phyloP scores from a whole-genome alignment of 1,284 basidiomycete genomes.

The Austroboletus novae-zelandiae region DNA sequence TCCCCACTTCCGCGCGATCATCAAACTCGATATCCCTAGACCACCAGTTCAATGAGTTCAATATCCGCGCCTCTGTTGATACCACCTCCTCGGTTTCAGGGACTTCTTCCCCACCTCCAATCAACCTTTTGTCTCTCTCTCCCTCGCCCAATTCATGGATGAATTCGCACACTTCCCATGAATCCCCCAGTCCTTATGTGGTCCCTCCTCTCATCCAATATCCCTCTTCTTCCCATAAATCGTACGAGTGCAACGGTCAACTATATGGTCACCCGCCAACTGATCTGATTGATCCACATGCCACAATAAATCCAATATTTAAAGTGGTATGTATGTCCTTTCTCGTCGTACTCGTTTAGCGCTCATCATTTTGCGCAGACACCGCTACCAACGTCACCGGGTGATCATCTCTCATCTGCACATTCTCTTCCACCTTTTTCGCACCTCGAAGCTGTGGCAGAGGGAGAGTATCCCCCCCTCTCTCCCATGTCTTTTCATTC shows the following conservation, averaged over 20 bases:
- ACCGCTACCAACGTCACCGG: slow-evolving; percentile 47
- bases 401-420: slow-evolving; percentile 40
- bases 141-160: slow-evolving; percentile 52
- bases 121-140: slow-evolving; percentile 70
- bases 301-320: slow-evolving; percentile 86
- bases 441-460: slow-evolving; percentile 77
- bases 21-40: slow-evolving; percentile 82
- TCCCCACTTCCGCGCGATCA: slow-evolving; percentile 69
- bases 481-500: slow-evolving; percentile 71
- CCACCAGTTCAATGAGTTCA: slow-evolving; percentile 76
- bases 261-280: slow-evolving; percentile 45
- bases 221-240: slow-evolving; percentile 37
- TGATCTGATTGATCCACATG: slow-evolving; percentile 56
- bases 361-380: slow-evolving; percentile 39
- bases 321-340: slow-evolving; percentile 71
- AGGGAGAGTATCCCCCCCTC: slow-evolving; percentile 62
- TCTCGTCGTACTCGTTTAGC: slow-evolving; percentile 26
- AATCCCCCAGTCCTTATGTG: slow-evolving; percentile 36
- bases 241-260: slow-evolving; percentile 40
- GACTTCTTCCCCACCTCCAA: slow-evolving; percentile 68
- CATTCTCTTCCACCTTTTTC: slow-evolving; percentile 72
- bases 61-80: slow-evolving; percentile 69
- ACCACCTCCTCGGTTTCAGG: slow-evolving; percentile 56
- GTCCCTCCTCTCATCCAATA: slow-evolving; percentile 36
- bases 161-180: slow-evolving; percentile 46